phyloP scores from a whole-genome alignment of 1,284 basidiomycete species.

The Leccinum insolens region DNA sequence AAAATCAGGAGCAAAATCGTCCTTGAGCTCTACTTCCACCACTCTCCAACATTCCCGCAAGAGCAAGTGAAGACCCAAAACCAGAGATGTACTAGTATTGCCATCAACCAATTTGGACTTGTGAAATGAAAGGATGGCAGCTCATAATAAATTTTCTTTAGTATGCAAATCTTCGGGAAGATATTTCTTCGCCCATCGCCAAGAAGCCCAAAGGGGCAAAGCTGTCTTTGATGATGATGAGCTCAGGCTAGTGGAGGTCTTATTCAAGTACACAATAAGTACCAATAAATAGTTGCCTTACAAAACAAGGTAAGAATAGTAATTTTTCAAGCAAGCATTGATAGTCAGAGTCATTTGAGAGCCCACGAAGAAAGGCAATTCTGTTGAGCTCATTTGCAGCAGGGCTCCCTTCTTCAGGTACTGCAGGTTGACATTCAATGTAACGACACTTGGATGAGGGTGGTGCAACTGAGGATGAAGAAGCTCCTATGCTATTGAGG shows the following conservation, averaged over 20 bases:
- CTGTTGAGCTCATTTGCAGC: neutral
- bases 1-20: neutral
- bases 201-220: neutral
- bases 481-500: neutral
- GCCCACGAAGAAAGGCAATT: neutral
- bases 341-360: neutral
- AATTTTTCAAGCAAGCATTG: neutral
- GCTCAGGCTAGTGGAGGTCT: neutral
- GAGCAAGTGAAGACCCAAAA: neutral
- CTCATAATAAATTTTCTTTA: neutral
- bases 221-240: neutral
- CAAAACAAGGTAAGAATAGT: neutral
- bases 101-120: neutral
- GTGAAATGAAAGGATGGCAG: neutral
- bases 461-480: neutral
- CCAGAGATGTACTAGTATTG: neutral
- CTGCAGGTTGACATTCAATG: neutral
- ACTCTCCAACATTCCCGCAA: neutral
- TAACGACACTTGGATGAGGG: neutral
- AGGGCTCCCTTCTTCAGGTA: neutral
- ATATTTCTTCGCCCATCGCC: neutral
- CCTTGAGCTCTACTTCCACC: neutral
- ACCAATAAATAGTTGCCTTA: neutral
- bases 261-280: neutral
- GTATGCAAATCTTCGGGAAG: neutral